phyloP scores from a whole-genome alignment of 805 yeast species.

The Candida sanyiensis region DNA sequence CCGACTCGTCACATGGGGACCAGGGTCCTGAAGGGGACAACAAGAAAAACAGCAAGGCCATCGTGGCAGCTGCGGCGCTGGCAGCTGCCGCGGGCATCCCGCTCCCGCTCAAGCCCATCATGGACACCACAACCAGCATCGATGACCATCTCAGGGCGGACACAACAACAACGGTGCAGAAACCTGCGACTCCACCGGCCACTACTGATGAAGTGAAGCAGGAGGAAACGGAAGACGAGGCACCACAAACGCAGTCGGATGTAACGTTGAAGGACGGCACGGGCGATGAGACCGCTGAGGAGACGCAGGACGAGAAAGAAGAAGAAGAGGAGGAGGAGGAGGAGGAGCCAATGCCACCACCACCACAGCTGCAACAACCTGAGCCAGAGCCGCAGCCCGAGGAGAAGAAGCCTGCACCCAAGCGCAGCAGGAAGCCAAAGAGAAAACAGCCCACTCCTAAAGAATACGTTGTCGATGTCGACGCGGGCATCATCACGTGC shows the following conservation, averaged over 20 bases:
- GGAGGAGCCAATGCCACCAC: constrained; percentile 6
- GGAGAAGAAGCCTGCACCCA: constrained; percentile 6
- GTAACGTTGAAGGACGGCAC: constrained; percentile 9
- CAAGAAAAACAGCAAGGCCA: constrained; percentile 40
- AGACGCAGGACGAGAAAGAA: constrained; percentile 15
- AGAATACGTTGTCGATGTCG: constrained; percentile 63
- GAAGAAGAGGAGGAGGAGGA: constrained; percentile 17
- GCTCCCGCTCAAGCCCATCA: constrained; percentile 38
- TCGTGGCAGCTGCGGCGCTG: constrained; percentile 77
- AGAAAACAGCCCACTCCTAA: constrained; percentile 10
- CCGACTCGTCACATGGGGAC: constrained; percentile 20
- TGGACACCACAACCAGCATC: constrained; percentile 3
- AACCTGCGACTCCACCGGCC: constrained; percentile 7
- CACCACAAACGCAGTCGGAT: constrained; percentile 9
- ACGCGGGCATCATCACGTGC: constrained; percentile 83
- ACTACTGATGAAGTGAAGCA: neutral
- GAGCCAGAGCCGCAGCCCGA: constrained; percentile 8
- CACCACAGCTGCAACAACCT: neutral
- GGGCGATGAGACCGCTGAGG: constrained; percentile 11
- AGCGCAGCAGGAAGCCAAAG: constrained; percentile 11
- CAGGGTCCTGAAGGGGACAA: constrained; percentile 15
- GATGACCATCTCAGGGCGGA: constrained; percentile 14
- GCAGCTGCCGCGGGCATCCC: constrained; percentile 81
- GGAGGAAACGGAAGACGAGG: constrained; percentile 2
- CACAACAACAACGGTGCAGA: neutral